Conservation (phyloP, 192 early-diverging fungal species). For the Chytriomyces confervae region DNA sequence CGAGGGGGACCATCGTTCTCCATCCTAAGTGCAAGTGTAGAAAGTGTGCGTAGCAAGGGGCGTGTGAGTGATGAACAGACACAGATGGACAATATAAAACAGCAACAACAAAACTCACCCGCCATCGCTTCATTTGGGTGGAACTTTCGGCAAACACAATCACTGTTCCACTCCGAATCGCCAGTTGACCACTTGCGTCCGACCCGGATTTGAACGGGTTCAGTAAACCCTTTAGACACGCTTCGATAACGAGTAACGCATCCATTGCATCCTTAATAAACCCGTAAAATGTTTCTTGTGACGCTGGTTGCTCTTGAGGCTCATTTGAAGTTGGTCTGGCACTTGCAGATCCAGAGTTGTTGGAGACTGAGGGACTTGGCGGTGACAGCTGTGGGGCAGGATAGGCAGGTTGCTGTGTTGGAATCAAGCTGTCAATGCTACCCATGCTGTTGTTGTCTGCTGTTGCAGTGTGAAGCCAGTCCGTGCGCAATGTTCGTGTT, state of each 20-base stretch:
- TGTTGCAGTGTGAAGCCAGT: background rate
- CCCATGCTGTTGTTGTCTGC: background rate
- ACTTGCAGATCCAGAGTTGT: background rate
- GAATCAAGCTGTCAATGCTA: background rate
- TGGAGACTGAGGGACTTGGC: background rate
- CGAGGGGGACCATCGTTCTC: conserved; percentile 5
- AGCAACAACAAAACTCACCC: background rate
- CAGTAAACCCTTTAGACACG: background rate
- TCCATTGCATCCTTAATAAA: conserved; percentile 20
- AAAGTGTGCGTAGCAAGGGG: too few species aligned
- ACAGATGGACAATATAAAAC: too few species aligned
- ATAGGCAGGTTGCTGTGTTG: background rate
- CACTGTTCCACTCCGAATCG: conserved; percentile 17
- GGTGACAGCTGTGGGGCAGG: background rate
- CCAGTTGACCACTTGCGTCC: background rate
- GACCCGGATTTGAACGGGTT: conserved; percentile 1
- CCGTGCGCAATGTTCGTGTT: too few species aligned
- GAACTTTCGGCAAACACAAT: conserved; percentile 16
- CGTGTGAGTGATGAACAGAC: background rate
- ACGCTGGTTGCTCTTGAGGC: background rate
- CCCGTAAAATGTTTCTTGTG: conserved; percentile 18
- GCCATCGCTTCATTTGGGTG: conserved; percentile 15
- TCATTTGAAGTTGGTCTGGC: background rate
- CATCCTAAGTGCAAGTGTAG: background rate
- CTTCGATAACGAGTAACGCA: conserved; percentile 23